These are phyloP conservation scores for Candida parachauliodes DNA, from an alignment of 805 yeast species.

Conservation along the genomic window DNA sequence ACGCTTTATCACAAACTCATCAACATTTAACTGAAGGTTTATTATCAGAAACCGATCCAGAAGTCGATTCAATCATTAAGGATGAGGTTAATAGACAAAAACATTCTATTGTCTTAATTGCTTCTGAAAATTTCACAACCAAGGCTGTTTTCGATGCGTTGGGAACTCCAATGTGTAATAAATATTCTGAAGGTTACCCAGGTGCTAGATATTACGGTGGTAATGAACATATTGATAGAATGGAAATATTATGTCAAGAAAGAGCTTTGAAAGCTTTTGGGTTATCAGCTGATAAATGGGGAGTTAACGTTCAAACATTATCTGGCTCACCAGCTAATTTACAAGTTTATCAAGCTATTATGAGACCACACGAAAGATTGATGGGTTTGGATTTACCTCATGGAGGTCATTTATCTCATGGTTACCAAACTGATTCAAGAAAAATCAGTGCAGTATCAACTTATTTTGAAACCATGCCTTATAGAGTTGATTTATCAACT, in stretches of 20 bases:
- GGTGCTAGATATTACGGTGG: slow-evolving; percentile 99
- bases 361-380: slow-evolving; percentile 86
- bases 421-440: slow-evolving; percentile 87
- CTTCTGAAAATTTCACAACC: slow-evolving; percentile 95
- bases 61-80: slow-evolving; percentile 72
- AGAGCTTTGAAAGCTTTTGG: slow-evolving; percentile 85
- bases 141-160: slow-evolving; percentile 90
- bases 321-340: slow-evolving; percentile 97
- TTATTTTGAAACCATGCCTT: slow-evolving; percentile 97
- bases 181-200: slow-evolving; percentile 98
- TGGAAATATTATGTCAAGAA: slow-evolving; percentile 84
- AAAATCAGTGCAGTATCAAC: slow-evolving; percentile 90
- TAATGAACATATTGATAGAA: slow-evolving; percentile 88
- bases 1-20: slow-evolving; percentile 26
- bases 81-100: slow-evolving; percentile 83
- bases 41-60: slow-evolving; percentile 75
- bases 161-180: slow-evolving; percentile 96
- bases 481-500: slow-evolving; percentile 79
- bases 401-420: slow-evolving; percentile 97
- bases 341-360: slow-evolving; percentile 83
- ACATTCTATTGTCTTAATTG: slow-evolving; percentile 87
- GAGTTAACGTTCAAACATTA: slow-evolving; percentile 93
- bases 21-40: slow-evolving; percentile 55
- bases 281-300: slow-evolving; percentile 82
- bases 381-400: slow-evolving; percentile 98